A percentile compares a stretch with the other conserved stretches of the same genome.
phyloP scores from a whole-genome alignment of 208 protist genomes.

The Porcisia deanei region DNA sequence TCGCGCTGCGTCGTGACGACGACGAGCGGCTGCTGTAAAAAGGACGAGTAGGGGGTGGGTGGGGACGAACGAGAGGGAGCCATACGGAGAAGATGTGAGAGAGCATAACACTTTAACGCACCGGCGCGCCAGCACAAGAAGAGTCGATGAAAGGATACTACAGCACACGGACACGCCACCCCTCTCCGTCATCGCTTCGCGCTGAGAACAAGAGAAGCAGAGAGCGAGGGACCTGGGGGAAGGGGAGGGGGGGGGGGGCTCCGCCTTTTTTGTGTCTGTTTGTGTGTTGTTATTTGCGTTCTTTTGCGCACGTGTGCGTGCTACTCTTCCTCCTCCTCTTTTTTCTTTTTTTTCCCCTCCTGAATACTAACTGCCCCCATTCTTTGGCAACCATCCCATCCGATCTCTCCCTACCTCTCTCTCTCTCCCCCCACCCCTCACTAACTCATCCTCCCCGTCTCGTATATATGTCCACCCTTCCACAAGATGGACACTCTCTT shows the following conservation, averaged over 20 bases:
- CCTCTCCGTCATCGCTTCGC: too few species aligned
- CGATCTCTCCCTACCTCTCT: not conserved
- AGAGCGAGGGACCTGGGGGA: too few species aligned
- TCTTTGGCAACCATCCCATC: too few species aligned
- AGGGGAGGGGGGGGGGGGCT: too few species aligned
- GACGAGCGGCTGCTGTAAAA: constrained; percentile 9
- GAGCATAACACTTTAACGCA: not conserved
- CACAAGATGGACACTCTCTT: not conserved
- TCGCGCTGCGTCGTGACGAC: not conserved
- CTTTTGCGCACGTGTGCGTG: not conserved
- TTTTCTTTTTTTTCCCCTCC: not conserved
- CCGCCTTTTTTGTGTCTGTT: too few species aligned
- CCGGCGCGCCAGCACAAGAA: too few species aligned
- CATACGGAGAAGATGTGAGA: not conserved
- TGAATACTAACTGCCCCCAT: not conserved
- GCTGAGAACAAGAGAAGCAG: too few species aligned
- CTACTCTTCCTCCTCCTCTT: too few species aligned
- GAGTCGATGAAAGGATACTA: too few species aligned
- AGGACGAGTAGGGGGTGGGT: not conserved
- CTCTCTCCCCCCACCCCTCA: not conserved
- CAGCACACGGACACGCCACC: too few species aligned
- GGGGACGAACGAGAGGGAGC: not conserved
- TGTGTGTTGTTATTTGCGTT: not conserved
- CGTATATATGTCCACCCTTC: not conserved
- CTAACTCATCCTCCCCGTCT: not conserved